Percentiles rank a stretch among this genome's conserved stretches.
Conservation (phyloP, 345 rosid genomes). For the Lepidium africanum region DNA sequence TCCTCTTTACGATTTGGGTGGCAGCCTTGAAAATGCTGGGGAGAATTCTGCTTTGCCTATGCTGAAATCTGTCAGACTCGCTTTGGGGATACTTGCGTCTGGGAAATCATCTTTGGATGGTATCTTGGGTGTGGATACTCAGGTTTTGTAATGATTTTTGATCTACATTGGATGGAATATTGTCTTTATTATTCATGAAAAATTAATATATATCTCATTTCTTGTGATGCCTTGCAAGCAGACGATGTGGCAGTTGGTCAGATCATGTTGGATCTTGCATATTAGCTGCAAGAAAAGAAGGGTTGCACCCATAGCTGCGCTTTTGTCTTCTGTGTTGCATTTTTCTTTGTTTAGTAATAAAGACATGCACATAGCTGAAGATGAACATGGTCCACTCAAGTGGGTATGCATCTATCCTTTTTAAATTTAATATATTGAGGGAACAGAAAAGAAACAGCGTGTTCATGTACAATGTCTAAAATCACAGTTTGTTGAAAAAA, state of each 20-base stretch:
- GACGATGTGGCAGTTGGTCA: slow-evolving; percentile 91
- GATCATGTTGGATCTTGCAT: slow-evolving; percentile 84
- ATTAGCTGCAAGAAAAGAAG: slow-evolving; percentile 83
- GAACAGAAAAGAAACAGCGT: not conserved
- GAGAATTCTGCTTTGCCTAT: slow-evolving; percentile 80
- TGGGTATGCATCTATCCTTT: slow-evolving; percentile 56
- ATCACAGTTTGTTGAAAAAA: slow-evolving; percentile 70
- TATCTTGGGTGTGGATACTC: slow-evolving; percentile 56
- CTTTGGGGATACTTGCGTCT: slow-evolving; percentile 52
- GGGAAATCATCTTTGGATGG: slow-evolving; percentile 37
- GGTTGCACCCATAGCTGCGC: slow-evolving; percentile 86
- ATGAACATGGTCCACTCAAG: slow-evolving; percentile 70
- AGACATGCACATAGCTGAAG: slow-evolving; percentile 55
- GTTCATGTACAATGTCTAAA: not conserved
- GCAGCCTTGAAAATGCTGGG: slow-evolving; percentile 96
- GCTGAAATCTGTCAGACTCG: slow-evolving; percentile 76
- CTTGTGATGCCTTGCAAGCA: slow-evolving; percentile 27
- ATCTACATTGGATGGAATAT: not conserved
- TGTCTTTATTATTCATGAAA: not conserved
- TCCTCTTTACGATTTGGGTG: slow-evolving; percentile 21
- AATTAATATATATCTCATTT: not conserved
- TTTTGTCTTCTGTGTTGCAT: slow-evolving; percentile 81
- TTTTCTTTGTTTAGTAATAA: slow-evolving; percentile 55
- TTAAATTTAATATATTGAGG: not conserved
- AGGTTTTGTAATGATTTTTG: slow-evolving; percentile 37